phyloP scores from a whole-genome alignment of 2,329 filamentous ascomycete genomes.

The Metarhizium guizhouense region DNA sequence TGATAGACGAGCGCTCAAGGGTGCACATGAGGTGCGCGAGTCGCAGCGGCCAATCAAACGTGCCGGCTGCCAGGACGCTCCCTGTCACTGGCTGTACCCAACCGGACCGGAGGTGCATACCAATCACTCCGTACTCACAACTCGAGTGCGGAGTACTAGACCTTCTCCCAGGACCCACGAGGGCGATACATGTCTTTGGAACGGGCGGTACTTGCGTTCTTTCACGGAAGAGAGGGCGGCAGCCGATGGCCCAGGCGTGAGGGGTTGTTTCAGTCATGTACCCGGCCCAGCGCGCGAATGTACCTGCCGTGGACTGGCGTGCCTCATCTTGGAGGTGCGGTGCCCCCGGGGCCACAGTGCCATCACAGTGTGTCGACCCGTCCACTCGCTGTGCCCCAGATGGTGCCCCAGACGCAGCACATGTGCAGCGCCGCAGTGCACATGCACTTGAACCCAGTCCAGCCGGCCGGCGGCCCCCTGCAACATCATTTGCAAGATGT shows the following conservation, averaged over 20 bases:
- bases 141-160: neutral
- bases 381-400: neutral
- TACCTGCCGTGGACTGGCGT: neutral
- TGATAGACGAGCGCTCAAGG: neutral
- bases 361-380: neutral
- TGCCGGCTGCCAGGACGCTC: neutral
- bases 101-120: neutral
- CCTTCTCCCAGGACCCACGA: neutral
- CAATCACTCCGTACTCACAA: neutral
- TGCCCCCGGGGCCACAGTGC: neutral
- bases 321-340: neutral
- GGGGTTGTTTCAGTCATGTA: neutral
- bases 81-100: neutral
- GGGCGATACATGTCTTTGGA: neutral
- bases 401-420: too few relatives aligned
- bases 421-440: too few relatives aligned
- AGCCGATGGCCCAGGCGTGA: neutral
- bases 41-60: neutral
- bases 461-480: too few relatives aligned
- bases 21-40: neutral
- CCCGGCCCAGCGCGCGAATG: neutral
- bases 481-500: too few relatives aligned
- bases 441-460: neutral
- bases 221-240: too few relatives aligned
- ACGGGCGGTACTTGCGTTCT: neutral